Evolutionary conservation across 2,329 filamentous ascomycete species (phyloP).

Genomic region (Botrytis squamosa): DNA sequence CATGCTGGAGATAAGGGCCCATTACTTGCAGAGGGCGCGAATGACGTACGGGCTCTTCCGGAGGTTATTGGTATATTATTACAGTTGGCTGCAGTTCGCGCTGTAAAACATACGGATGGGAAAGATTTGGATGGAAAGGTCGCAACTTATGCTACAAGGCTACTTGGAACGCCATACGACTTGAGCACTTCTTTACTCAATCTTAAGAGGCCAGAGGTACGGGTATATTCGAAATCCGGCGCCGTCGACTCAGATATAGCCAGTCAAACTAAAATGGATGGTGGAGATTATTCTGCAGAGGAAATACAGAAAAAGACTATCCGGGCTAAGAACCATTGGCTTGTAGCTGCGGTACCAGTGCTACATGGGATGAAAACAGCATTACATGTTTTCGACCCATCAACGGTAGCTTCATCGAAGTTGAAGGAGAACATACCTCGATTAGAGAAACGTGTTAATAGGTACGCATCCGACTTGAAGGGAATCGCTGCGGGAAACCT

Average conservation of each 20-base stretch:
- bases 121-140: conserved; percentile 45
- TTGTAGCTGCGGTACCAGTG: conserved; percentile 42
- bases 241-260: background rate
- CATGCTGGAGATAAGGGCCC: conserved; percentile 27
- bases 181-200: conserved; percentile 10
- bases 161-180: conserved; percentile 25
- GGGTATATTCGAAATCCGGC: background rate
- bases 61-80: conserved; percentile 45
- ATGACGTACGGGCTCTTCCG: conserved; percentile 43
- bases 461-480: conserved; percentile 16
- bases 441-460: conserved; percentile 2
- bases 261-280: background rate
- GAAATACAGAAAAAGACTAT: background rate
- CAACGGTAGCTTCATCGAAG: conserved; percentile 23
- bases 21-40: background rate
- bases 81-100: conserved; percentile 46
- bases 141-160: conserved; percentile 40
- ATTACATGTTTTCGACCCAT: conserved; percentile 34
- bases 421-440: conserved; percentile 18
- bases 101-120: conserved; percentile 40
- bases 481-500: background rate
- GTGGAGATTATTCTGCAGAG: background rate
- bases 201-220: background rate
- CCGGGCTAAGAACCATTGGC: conserved; percentile 20
- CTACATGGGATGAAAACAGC: conserved; percentile 43